Evolutionary conservation across 352 stramenopile species (phyloP).

Genomic region (Globisporangium barbulae): DNA sequence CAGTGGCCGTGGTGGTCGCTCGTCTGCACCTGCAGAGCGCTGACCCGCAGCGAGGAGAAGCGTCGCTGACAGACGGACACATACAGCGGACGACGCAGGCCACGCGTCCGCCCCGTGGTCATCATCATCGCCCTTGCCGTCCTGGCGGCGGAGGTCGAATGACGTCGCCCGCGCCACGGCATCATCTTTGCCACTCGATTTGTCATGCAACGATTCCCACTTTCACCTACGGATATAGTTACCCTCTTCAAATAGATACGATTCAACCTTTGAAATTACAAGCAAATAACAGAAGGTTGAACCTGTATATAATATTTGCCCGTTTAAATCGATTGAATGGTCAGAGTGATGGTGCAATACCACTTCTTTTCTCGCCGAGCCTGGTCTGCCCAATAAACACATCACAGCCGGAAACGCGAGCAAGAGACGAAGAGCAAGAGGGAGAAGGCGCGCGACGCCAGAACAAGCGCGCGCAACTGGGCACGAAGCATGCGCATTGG

Average conservation of each 20-base stretch:
- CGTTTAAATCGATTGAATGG: not conserved
- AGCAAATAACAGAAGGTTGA: not conserved
- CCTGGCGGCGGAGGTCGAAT: not conserved
- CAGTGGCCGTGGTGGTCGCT: slow-evolving; percentile 28
- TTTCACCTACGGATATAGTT: not conserved
- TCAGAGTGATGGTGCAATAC: slow-evolving; percentile 8
- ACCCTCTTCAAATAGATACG: not conserved
- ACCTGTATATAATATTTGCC: not conserved
- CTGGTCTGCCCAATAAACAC: not conserved
- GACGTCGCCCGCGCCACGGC: slow-evolving; percentile 7
- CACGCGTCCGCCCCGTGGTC: not conserved
- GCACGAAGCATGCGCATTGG: slow-evolving; percentile 10
- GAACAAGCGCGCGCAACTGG: not conserved
- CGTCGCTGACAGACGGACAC: not conserved
- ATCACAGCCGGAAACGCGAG: not conserved
- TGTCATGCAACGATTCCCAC: not conserved
- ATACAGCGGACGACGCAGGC: not conserved
- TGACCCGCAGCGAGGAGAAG: not conserved
- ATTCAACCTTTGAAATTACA: too few relatives aligned
- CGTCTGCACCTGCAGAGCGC: slow-evolving; percentile 5
- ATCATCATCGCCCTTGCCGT: not conserved
- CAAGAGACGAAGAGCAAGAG: not conserved
- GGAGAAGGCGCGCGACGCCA: not conserved
- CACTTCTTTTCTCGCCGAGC: not conserved
- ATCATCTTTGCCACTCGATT: slow-evolving; percentile 13